Conservation (phyloP, 768 basidiomycete species). For the Podaxis rugospora region DNA sequence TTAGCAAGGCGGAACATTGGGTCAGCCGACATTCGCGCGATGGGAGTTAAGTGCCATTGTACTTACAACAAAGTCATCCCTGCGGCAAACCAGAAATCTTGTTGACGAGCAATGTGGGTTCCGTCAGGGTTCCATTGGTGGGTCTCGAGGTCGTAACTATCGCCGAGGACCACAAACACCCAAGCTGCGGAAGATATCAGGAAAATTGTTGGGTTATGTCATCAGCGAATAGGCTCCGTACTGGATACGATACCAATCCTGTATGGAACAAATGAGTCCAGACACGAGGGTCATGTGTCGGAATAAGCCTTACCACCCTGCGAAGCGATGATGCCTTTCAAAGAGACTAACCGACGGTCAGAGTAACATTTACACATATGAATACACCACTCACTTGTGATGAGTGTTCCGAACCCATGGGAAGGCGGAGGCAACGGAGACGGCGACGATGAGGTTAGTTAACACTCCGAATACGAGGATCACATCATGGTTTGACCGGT, state of each 20-base stretch:
- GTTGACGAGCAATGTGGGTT: constrained; percentile 54
- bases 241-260: constrained; percentile 51
- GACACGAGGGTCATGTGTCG: background rate
- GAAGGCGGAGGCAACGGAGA: constrained; percentile 63
- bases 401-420: constrained; percentile 80
- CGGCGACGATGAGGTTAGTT: constrained; percentile 52
- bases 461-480: constrained; percentile 59
- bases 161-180: constrained; percentile 67
- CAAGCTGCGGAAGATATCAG: constrained; percentile 34
- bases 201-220: background rate
- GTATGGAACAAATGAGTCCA: constrained; percentile 6
- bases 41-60: background rate
- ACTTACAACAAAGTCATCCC: constrained; percentile 72
- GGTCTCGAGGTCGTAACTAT: constrained; percentile 55
- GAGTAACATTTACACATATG: background rate
- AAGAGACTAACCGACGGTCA: constrained; percentile 48
- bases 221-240: constrained; percentile 26
- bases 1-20: background rate
- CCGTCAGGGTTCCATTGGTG: constrained; percentile 60
- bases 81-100: constrained; percentile 77
- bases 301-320: constrained; percentile 57
- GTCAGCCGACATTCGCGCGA: background rate
- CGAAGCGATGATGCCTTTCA: constrained; percentile 77
- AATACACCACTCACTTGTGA: constrained; percentile 56
- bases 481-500: constrained; percentile 45